phyloP scores from a whole-genome alignment of 2,329 filamentous ascomycete genomes.

The Taxawa tesnikishii region DNA sequence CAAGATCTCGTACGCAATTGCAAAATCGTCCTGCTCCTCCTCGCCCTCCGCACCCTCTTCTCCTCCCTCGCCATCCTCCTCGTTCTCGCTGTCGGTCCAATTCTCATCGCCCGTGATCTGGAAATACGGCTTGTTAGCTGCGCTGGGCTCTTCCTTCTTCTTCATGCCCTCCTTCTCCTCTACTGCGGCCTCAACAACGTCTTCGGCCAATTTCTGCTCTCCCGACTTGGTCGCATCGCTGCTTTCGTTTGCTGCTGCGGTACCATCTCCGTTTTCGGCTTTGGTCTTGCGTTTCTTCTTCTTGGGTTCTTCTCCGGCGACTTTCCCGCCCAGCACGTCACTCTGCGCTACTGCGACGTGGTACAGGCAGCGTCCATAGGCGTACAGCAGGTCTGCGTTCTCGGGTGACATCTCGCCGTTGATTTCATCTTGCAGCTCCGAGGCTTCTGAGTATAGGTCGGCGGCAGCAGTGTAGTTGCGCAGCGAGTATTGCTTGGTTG shows the following conservation, averaged over 20 bases:
- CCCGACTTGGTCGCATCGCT: slow-evolving; percentile 19
- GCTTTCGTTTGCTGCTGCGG: slow-evolving; percentile 15
- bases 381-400: slow-evolving; percentile 88
- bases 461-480: slow-evolving; percentile 80
- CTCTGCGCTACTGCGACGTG: slow-evolving; percentile 89
- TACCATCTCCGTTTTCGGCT: slow-evolving; percentile 17
- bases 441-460: slow-evolving; percentile 79
- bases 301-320: slow-evolving; percentile 45
- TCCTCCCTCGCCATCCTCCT: slow-evolving; percentile 33
- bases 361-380: slow-evolving; percentile 88
- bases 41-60: slow-evolving; percentile 32
- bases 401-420: slow-evolving; percentile 85
- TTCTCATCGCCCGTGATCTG: slow-evolving; percentile 93
- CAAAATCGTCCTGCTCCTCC: slow-evolving; percentile 50
- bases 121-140: slow-evolving; percentile 65
- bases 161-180: slow-evolving; percentile 33
- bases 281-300: slow-evolving; percentile 30
- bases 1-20: slow-evolving; percentile 50
- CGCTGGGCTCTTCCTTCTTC: slow-evolving; percentile 23
- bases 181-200: slow-evolving; percentile 24
- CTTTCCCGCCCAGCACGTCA: slow-evolving; percentile 79
- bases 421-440: slow-evolving; percentile 77
- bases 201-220: slow-evolving; percentile 28
- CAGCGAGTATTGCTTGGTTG: slow-evolving; percentile 72
- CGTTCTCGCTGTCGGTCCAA: slow-evolving; percentile 69